Percentiles rank a stretch among this genome's conserved stretches.
Evolutionary conservation across 148 eudicot species (phyloP).

Genomic region (Bassia scoparia): DNA sequence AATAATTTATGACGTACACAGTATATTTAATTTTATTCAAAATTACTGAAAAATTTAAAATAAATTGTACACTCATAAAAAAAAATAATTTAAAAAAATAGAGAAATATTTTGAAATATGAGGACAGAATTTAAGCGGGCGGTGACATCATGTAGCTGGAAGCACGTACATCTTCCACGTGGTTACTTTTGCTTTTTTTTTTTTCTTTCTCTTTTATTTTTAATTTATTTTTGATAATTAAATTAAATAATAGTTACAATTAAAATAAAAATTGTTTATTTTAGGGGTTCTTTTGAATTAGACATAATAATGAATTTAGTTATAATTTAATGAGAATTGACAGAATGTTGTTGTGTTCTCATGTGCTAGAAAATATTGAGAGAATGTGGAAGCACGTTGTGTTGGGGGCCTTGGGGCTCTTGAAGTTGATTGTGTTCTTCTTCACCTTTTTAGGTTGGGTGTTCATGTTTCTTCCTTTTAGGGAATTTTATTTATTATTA

Average conservation of each 20-base stretch:
- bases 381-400: slow-evolving; percentile 34
- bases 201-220: background rate
- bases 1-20: no score
- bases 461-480: slow-evolving; percentile 13
- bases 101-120: slow-evolving; percentile 8
- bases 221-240: background rate
- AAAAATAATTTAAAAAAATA: background rate
- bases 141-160: slow-evolving; percentile 35
- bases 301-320: background rate
- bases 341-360: slow-evolving; percentile 23
- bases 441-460: background rate
- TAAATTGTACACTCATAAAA: no score
- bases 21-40: no score
- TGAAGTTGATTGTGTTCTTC: slow-evolving; percentile 3
- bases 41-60: no score
- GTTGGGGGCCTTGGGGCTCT: slow-evolving; percentile 8
- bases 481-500: background rate
- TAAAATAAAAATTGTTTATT: background rate
- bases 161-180: slow-evolving; percentile 32
- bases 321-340: background rate
- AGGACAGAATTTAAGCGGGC: slow-evolving; percentile 27
- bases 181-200: slow-evolving; percentile 8
- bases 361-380: slow-evolving; percentile 10
- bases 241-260: background rate
- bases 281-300: background rate